Evolutionary conservation across 352 stramenopile species (phyloP).

Genomic region (Pythium brassicae): DNA sequence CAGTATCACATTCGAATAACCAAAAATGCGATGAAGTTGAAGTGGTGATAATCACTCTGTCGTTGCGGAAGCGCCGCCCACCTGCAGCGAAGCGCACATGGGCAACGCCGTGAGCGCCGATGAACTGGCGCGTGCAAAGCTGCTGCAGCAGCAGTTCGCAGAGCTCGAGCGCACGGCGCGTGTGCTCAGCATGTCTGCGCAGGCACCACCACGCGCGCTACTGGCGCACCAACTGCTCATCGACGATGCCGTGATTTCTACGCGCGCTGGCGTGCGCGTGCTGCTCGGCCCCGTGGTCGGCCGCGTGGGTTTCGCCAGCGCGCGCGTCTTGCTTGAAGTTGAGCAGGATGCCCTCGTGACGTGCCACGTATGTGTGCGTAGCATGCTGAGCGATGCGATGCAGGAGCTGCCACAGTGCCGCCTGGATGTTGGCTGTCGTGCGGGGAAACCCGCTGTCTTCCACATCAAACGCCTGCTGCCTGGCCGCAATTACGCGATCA

Average conservation of each 20-base stretch:
- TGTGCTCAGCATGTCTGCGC: conserved; percentile 17
- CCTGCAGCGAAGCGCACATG: no score
- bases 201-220: neutral
- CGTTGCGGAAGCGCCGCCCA: neutral
- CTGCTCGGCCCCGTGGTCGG: conserved; percentile 64
- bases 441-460: conserved; percentile 35
- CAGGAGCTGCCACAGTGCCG: conserved; percentile 32
- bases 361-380: conserved; percentile 46
- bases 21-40: neutral
- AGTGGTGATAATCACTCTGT: neutral
- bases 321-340: conserved; percentile 66
- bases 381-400: conserved; percentile 29
- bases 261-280: conserved; percentile 34
- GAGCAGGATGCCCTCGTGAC: conserved; percentile 31
- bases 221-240: conserved; percentile 29
- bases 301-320: conserved; percentile 41
- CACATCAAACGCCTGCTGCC: conserved; percentile 37
- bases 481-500: conserved; percentile 45
- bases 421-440: conserved; percentile 18
- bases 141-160: conserved; percentile 35
- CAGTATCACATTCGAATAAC: neutral
- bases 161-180: conserved; percentile 39
- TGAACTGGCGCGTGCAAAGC: conserved; percentile 20
- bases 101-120: conserved; percentile 39
- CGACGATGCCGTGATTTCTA: conserved; percentile 16